Conservation (phyloP, 495 filamentous ascomycete genomes). For the Penicillium antarcticum region DNA sequence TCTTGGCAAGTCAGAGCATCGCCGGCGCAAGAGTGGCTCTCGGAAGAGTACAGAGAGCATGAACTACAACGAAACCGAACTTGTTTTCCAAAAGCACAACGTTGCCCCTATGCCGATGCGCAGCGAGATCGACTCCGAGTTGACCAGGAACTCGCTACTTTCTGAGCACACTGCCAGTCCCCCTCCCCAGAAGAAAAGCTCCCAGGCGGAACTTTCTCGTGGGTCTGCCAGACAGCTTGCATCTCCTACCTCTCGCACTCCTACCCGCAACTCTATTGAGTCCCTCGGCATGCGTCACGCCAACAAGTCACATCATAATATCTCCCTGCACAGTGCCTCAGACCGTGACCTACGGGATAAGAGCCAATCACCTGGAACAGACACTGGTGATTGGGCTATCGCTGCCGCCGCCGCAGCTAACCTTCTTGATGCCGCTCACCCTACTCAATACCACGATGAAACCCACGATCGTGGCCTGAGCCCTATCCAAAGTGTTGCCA, state of each 20-base stretch:
- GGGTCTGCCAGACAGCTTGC: slow-evolving; percentile 47
- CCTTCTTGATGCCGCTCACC: slow-evolving; percentile 35
- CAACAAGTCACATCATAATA: slow-evolving; percentile 55
- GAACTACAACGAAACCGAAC: slow-evolving; percentile 57
- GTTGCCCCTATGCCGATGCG: slow-evolving; percentile 80
- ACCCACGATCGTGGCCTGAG: slow-evolving; percentile 65
- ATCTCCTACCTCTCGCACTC: slow-evolving; percentile 53
- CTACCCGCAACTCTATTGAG: slow-evolving; percentile 49
- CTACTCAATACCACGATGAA: slow-evolving; percentile 49
- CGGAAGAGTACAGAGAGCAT: slow-evolving; percentile 54
- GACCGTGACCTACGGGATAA: slow-evolving; percentile 46
- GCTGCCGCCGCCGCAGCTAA: slow-evolving; percentile 46
- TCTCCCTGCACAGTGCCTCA: slow-evolving; percentile 50
- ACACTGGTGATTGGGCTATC: slow-evolving; percentile 44
- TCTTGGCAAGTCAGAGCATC: slow-evolving; percentile 47
- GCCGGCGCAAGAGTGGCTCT: slow-evolving; percentile 38
- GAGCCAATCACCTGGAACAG: slow-evolving; percentile 42
- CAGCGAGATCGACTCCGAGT: slow-evolving; percentile 79
- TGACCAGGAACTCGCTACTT: slow-evolving; percentile 85
- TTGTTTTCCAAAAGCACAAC: slow-evolving; percentile 57
- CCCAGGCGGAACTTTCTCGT: slow-evolving; percentile 51
- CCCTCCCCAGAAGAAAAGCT: slow-evolving; percentile 29
- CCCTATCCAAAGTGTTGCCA: slow-evolving; percentile 85
- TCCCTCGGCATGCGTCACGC: slow-evolving; percentile 53
- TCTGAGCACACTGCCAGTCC: slow-evolving; percentile 73